Evolutionary conservation across 129 eudicot genomes (phyloP).

Genomic region (Rutidosis leptorrhynchoides): DNA sequence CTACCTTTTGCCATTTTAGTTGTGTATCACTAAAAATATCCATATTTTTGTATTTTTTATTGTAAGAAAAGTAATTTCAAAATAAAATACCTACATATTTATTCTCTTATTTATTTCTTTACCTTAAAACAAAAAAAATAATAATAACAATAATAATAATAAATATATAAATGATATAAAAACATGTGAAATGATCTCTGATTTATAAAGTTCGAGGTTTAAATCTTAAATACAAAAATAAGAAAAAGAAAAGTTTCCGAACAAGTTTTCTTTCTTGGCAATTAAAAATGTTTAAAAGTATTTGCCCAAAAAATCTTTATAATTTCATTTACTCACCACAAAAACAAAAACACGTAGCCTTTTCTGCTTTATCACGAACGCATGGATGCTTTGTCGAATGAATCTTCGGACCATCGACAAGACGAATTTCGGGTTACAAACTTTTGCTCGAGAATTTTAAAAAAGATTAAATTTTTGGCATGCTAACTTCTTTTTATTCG

Average conservation of each 20-base stretch:
- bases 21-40: not conserved
- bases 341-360: slow-evolving; percentile 13
- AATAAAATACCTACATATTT: too few relatives aligned
- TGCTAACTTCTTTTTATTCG: not conserved
- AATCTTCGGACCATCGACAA: slow-evolving; percentile 24
- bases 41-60: too few relatives aligned
- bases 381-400: slow-evolving; percentile 22
- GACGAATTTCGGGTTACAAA: slow-evolving; percentile 17
- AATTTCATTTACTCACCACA: slow-evolving; percentile 19
- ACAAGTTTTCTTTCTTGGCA: not conserved
- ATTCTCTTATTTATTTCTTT: too few relatives aligned
- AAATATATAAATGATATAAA: too few relatives aligned
- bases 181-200: not conserved
- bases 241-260: not conserved
- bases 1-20: not conserved
- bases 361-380: slow-evolving; percentile 23
- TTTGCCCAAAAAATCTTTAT: not conserved
- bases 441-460: not conserved
- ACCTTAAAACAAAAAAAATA: too few relatives aligned
- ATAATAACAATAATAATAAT: too few relatives aligned
- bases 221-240: not conserved
- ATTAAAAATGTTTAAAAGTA: not conserved
- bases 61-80: not conserved
- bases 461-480: not conserved
- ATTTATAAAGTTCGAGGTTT: not conserved